Evolutionary conservation across 768 basidiomycete genomes (phyloP), one percentile per base, ranked within the genome.

Genomic region (Hortiboletus flavorubellus): DNA sequence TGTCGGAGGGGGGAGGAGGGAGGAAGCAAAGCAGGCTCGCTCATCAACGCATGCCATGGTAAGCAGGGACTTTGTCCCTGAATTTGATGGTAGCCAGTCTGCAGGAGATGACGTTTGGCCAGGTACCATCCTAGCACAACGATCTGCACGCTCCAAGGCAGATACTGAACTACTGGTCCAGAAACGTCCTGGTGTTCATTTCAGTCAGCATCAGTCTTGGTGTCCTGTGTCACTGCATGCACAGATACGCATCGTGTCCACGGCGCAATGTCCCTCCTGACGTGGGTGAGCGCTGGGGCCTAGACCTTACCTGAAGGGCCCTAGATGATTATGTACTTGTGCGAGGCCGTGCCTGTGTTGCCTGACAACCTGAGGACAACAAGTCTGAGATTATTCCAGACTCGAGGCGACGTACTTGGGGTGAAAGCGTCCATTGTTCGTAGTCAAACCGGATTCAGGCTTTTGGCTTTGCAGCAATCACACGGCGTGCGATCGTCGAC

Each of bases 281-380:
- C 26, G 5, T 5, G 26, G 5, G 21, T 21, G 21, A 21, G 21
- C 21, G 21, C 5, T 5, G 4, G 8, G 12, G 26, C 39, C 55
- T 44, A 42, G 55, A 21, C 46, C 54, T 3, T 33, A 37, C 18
- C 34, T 56, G 38, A 56, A 46, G 54, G 40, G 26, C 3, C 4
- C 2, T 5, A 12, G 45, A 21, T 11, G 12, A 34, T 59, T 44
- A 58, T 49, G 58, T 58, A 58, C 49, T 30, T 38, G 37, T 26
- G 26, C 5, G n/a, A 51, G 14, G 18, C 9, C 29, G 37, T 26
- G 34, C 18, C 23, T n/a, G 14, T 34, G 33, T 12, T 12, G 5
- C 34, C 34, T 35, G 34, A 35, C 34, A 33, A 26, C 26, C 26
- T 26, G 5, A 26, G 26, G 26, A 26, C 26, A 26, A 26, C 33